Evolutionary conservation across 1,284 basidiomycete species (phyloP).

Genomic region (Veloboletus limbatus): DNA sequence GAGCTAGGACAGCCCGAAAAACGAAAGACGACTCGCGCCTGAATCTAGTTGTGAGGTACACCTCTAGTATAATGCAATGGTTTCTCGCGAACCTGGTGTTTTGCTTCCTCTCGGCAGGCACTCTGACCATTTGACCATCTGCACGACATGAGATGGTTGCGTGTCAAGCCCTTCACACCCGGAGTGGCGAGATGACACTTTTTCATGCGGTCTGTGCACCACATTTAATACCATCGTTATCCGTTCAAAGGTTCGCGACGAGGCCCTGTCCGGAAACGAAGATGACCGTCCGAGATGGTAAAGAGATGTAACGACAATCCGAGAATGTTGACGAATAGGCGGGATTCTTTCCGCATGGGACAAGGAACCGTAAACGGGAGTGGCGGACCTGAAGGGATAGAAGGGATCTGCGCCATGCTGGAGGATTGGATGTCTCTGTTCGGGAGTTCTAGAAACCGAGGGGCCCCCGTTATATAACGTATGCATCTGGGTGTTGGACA

Average conservation of each 20-base stretch:
- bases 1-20: too few species aligned
- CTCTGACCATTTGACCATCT: too few species aligned
- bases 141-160: background rate
- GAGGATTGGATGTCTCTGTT: background rate
- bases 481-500: background rate
- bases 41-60: background rate
- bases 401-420: too few species aligned
- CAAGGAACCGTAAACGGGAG: background rate
- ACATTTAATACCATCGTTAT: slow-evolving; percentile 7
- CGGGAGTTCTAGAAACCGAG: background rate
- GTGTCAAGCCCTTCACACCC: background rate
- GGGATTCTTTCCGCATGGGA: too few species aligned
- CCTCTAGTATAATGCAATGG: slow-evolving; percentile 16
- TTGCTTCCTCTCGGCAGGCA: too few species aligned
- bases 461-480: background rate
- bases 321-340: background rate
- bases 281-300: background rate
- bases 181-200: slow-evolving; percentile 14
- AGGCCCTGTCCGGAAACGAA: slow-evolving; percentile 2
- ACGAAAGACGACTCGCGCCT: slow-evolving; percentile 4
- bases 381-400: background rate
- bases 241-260: slow-evolving; percentile 12
- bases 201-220: background rate
- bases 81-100: slow-evolving; percentile 20
- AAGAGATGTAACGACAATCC: background rate